Percentiles rank a stretch among this genome's conserved stretches.
Evolutionary conservation across 768 basidiomycete genomes (phyloP).

Genomic region (Hygrophorus russula): DNA sequence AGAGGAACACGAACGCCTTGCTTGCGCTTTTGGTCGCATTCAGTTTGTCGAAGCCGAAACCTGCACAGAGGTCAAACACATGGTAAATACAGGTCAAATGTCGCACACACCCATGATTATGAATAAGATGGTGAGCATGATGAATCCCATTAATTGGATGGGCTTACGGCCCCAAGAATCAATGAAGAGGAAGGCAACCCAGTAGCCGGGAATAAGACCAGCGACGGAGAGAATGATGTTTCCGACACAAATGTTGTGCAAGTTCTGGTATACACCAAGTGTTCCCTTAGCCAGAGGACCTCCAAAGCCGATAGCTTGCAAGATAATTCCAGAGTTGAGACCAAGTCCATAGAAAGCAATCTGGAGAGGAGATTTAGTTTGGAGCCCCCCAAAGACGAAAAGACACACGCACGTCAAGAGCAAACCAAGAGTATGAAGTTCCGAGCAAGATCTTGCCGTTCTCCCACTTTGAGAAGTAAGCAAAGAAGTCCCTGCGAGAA

Average conservation of each 20-base stretch:
- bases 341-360: conserved; percentile 87
- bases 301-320: conserved; percentile 69
- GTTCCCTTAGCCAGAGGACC: conserved; percentile 22
- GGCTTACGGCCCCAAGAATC: conserved; percentile 77
- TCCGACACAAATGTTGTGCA: conserved; percentile 59
- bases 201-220: conserved; percentile 80
- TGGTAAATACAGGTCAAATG: not conserved
- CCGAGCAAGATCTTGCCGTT: conserved; percentile 77
- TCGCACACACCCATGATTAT: conserved; percentile 49
- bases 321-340: conserved; percentile 70
- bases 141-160: conserved; percentile 74
- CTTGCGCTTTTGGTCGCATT: conserved; percentile 26
- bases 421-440: conserved; percentile 80
- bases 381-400: not conserved
- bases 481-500: conserved; percentile 50
- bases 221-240: conserved; percentile 69
- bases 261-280: conserved; percentile 38
- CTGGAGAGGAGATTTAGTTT: conserved; percentile 18
- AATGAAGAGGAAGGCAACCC: conserved; percentile 50
- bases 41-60: conserved; percentile 56
- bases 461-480: conserved; percentile 61
- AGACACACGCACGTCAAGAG: conserved; percentile 50
- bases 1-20: conserved; percentile 70
- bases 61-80: conserved; percentile 19
- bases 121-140: conserved; percentile 52